These are phyloP conservation scores for Rhodotorula babjevae DNA, from an alignment of 768 basidiomycete genomes.

Conservation along the genomic window DNA sequence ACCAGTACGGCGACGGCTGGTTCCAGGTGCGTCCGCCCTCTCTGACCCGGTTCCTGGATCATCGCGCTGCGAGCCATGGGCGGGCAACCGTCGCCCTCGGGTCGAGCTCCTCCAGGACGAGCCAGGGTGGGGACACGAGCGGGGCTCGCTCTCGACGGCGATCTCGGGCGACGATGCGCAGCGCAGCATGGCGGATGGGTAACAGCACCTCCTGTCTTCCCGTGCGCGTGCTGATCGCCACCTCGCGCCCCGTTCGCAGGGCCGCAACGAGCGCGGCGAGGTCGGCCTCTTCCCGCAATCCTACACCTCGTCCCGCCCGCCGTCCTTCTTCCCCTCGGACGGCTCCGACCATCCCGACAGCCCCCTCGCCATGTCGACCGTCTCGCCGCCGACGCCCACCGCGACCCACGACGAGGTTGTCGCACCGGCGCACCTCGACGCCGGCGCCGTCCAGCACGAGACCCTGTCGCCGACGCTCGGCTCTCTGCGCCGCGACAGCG, in stretches of 20 bases:
- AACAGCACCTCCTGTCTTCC: too few species aligned
- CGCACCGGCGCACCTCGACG: background rate
- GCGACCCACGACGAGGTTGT: background rate
- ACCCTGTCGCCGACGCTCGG: background rate
- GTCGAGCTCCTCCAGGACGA: too few species aligned
- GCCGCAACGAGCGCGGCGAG: constrained; percentile 73
- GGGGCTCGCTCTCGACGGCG: too few species aligned
- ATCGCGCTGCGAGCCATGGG: too few species aligned
- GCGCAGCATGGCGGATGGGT: too few species aligned
- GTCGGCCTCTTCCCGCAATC: constrained; percentile 85
- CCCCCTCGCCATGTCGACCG: constrained; percentile 45
- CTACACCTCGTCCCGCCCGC: constrained; percentile 65
- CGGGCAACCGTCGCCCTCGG: too few species aligned
- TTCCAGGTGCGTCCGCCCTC: constrained; percentile 62
- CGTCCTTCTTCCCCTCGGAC: background rate
- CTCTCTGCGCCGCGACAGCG: constrained; percentile 52
- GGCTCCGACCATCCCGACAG: background rate
- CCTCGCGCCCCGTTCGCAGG: too few species aligned
- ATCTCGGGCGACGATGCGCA: too few species aligned
- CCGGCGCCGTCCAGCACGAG: background rate
- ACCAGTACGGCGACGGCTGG: constrained; percentile 91
- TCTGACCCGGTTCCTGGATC: too few species aligned
- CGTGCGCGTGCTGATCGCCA: too few species aligned
- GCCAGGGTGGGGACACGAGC: too few species aligned
- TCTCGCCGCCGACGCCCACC: background rate